Evolutionary conservation across 176 grass and related monocot species (phyloP), one percentile per base, ranked within the genome.

Genomic region (Carex scoparia): DNA sequence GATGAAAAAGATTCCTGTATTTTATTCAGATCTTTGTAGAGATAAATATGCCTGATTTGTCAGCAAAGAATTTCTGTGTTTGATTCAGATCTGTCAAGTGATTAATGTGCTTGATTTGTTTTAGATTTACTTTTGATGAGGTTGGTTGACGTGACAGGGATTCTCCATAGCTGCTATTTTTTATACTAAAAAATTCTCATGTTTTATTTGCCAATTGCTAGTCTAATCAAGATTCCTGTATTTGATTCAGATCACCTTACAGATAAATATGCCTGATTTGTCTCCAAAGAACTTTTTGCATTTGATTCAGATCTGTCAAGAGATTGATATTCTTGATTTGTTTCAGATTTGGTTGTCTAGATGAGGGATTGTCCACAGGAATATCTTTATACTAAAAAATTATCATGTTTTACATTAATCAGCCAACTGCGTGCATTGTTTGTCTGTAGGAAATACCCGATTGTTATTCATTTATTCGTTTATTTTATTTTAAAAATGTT

Each of bases 241-340:
- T 51, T 51, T 51, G 48, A 51, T 51, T 10, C 1, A 46, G 44
- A 46, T 46, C 44, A 1, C 44, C 8, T 46, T 8, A 1, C 7
- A 46, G 44, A 46, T 8, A 11, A 51, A 51, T 51, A 80, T 79
- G 28, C 37, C 7, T 63, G 7, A 63, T 63, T 19, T 63, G 18
- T 63, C 61, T 82, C 48, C 88, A 88, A 77, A 86, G 87, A 84
- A 69, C 87, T 44, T 87, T 81, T 73, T 81, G 87, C 75, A 0
- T 92, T 95, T 69, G 84, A 89, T 64, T 76, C 85, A 76, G 58
- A 88, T 94, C 87, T 88, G 89, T 87, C 35, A 70, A 48, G 86
- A 88, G 84, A 65, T 93, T 67, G 88, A 91, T 81, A 76, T 82
- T 30, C 38, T 53, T 56, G 27, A 55, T 78, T 32, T 77, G 4